phyloP scores from a whole-genome alignment of 2,329 filamentous ascomycete species.

The Diaporthe longicolla region DNA sequence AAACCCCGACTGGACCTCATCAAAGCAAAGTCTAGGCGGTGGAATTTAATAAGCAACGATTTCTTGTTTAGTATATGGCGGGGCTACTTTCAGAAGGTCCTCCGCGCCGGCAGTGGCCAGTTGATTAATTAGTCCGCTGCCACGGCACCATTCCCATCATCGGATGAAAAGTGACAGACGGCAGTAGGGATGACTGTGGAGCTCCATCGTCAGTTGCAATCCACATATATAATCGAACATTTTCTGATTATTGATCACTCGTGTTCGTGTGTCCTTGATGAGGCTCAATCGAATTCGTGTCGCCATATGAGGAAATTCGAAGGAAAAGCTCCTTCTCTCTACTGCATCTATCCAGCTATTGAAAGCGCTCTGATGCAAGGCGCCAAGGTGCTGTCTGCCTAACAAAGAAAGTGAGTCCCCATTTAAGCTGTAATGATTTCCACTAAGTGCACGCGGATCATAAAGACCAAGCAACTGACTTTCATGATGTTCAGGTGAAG shows the following conservation, averaged over 20 bases:
- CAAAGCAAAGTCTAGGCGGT: neutral
- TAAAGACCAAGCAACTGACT: neutral
- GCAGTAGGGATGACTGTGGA: neutral
- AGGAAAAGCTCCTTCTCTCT: too few relatives aligned
- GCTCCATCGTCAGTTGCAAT: neutral
- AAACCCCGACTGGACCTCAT: neutral
- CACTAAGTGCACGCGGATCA: neutral
- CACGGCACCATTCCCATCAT: neutral
- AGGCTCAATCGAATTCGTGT: neutral
- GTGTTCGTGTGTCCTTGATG: neutral
- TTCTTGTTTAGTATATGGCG: constrained; percentile 5
- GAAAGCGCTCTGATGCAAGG: too few relatives aligned
- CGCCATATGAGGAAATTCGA: neutral
- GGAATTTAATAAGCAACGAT: constrained; percentile 10
- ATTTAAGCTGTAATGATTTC: fast-evolving
- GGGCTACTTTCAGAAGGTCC: constrained; percentile 2
- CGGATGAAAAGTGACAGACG: constrained; percentile 6
- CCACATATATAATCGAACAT: neutral
- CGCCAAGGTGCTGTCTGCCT: neutral
- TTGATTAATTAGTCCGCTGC: constrained; percentile 30
- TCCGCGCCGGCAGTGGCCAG: constrained; percentile 18
- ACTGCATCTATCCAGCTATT: too few relatives aligned
- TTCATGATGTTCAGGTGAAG: neutral
- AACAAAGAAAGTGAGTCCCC: neutral
- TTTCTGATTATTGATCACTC: neutral